These are phyloP conservation scores for Lasiosphaeris hirsuta DNA, from an alignment of 495 filamentous ascomycete genomes.

Conservation along the genomic window DNA sequence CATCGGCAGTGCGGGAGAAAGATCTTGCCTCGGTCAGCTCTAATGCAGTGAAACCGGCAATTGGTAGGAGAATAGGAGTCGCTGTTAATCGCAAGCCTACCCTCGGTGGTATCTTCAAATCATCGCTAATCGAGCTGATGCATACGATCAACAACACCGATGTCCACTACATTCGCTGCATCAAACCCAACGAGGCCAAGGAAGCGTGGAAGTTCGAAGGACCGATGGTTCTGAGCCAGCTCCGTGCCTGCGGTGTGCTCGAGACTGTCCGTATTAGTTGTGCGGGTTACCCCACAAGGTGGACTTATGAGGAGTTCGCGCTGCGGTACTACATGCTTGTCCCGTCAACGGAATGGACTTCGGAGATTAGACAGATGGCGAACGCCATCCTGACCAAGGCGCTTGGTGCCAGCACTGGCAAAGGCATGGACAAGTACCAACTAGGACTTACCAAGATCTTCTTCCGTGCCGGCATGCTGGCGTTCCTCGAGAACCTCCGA, in stretches of 20 bases:
- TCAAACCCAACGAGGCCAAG: conserved; percentile 98
- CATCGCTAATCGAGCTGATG: conserved; percentile 97
- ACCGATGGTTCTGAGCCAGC: conserved; percentile 96
- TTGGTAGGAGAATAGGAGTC: conserved; percentile 80
- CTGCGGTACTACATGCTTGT: conserved; percentile 98
- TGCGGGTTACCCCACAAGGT: conserved; percentile 94
- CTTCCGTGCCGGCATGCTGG: conserved; percentile 98
- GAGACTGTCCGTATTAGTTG: conserved; percentile 98
- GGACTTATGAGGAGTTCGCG: conserved; percentile 99
- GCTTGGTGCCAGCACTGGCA: conserved; percentile 70
- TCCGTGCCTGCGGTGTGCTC: conserved; percentile 96
- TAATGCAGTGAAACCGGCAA: conserved; percentile 64
- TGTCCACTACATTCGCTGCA: conserved; percentile 98
- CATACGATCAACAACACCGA: conserved; percentile 95
- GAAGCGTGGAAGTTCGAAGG: conserved; percentile 98
- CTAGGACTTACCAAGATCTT: conserved; percentile 97
- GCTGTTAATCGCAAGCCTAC: conserved; percentile 95
- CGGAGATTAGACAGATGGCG: conserved; percentile 90
- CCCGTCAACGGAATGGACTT: conserved; percentile 85
- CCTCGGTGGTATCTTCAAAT: conserved; percentile 97
- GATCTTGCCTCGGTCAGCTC: conserved; percentile 67
- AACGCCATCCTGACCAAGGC: conserved; percentile 86
- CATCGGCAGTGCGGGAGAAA: conserved; percentile 83
- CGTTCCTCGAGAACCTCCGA: conserved; percentile 90
- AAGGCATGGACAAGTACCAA: conserved; percentile 92